Conservation (phyloP, 2,329 filamentous ascomycete genomes). For the Clonostachys chloroleuca region DNA sequence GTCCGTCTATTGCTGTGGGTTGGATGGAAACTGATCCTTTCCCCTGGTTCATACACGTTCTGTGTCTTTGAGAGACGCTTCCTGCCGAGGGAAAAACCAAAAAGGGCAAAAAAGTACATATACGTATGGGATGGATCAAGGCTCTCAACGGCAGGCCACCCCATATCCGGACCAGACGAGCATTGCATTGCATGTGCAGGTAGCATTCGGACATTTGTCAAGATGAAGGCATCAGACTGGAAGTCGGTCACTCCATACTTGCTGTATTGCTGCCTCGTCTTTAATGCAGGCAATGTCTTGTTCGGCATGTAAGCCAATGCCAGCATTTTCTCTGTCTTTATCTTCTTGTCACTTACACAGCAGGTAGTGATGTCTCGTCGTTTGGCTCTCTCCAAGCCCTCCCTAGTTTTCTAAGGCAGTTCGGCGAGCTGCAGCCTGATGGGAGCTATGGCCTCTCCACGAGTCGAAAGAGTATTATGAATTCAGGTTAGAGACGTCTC, state of each 20-base stretch:
- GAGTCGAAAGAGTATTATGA: slow-evolving; percentile 1
- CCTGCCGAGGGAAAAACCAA: too few species aligned
- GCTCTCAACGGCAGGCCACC: too few species aligned
- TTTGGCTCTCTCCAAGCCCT: slow-evolving; percentile 3
- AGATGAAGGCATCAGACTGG: slow-evolving; percentile 1
- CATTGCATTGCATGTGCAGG: too few species aligned
- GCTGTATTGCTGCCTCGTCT: slow-evolving; percentile 1
- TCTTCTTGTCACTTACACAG: neutral
- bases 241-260: slow-evolving; percentile 1
- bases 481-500: neutral
- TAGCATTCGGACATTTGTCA: neutral
- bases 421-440: slow-evolving; percentile 1
- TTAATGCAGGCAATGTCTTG: slow-evolving; percentile 1
- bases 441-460: neutral
- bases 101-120: too few species aligned
- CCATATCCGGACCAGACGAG: too few species aligned
- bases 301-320: slow-evolving; percentile 1
- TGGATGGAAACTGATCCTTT: too few species aligned
- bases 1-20: too few species aligned
- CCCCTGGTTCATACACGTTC: too few species aligned
- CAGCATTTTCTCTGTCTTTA: neutral
- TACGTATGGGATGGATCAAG: too few species aligned
- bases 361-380: slow-evolving; percentile 1
- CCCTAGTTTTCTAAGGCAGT: slow-evolving; percentile 1
- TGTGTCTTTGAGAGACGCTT: too few species aligned